Evolutionary conservation across 2,329 filamentous ascomycete species (phyloP).

Genomic region (Lasiodiplodia gonubiensis): DNA sequence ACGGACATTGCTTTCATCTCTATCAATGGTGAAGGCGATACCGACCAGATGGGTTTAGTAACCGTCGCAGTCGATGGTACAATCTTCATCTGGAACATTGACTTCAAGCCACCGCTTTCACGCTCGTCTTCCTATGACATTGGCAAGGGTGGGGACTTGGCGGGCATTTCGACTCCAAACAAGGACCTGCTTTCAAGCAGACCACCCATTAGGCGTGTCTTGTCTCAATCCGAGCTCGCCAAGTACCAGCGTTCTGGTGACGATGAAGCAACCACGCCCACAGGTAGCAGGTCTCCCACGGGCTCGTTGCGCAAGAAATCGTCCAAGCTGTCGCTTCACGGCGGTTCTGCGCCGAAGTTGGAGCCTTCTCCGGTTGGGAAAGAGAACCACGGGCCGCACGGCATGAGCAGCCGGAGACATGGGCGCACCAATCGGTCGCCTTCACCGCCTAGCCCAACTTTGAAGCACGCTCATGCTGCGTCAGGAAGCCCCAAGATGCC

Average conservation of each 20-base stretch:
- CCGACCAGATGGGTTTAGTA: constrained; percentile 54
- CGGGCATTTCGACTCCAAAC: constrained; percentile 40
- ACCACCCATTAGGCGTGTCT: constrained; percentile 80
- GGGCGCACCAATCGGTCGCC: constrained; percentile 47
- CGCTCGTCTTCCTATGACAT: constrained; percentile 39
- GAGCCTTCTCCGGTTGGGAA: constrained; percentile 47
- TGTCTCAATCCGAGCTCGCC: constrained; percentile 85
- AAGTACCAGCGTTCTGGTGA: constrained; percentile 68
- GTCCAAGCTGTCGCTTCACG: constrained; percentile 58
- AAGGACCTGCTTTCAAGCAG: constrained; percentile 51
- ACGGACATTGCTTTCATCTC: constrained; percentile 73
- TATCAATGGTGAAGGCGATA: constrained; percentile 44
- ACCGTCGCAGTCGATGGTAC: constrained; percentile 59
- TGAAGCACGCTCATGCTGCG: not conserved
- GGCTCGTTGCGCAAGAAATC: constrained; percentile 57
- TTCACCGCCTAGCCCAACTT: constrained; percentile 47
- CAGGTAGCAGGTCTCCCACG: constrained; percentile 54
- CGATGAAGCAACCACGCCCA: constrained; percentile 41
- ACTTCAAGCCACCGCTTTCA: constrained; percentile 35
- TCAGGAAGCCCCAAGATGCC: constrained; percentile 9
- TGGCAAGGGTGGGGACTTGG: constrained; percentile 46
- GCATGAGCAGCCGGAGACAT: constrained; percentile 33
- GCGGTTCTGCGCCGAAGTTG: constrained; percentile 45
- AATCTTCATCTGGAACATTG: constrained; percentile 55
- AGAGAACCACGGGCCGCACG: not conserved